Percentiles rank a stretch among this genome's conserved stretches.
phyloP scores from a whole-genome alignment of 768 basidiomycete species.

The Glaciozyma martinii region DNA sequence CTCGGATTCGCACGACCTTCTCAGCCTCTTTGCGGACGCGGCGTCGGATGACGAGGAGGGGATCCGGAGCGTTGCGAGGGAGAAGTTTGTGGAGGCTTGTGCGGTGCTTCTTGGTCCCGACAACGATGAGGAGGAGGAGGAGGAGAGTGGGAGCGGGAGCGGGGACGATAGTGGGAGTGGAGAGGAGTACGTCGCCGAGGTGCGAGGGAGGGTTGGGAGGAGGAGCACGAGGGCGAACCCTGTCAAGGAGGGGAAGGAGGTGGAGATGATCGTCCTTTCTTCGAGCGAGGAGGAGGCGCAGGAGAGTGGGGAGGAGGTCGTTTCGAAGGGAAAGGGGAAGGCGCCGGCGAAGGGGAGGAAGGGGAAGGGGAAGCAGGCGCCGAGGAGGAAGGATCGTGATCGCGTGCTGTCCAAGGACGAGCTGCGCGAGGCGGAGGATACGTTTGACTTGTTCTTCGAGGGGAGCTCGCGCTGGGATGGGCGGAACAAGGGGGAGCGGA shows the following conservation, averaged over 20 bases:
- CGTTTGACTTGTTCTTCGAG: slow-evolving; percentile 6
- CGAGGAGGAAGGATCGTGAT: neutral
- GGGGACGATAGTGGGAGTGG: neutral
- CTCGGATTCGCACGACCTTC: neutral
- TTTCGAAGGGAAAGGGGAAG: neutral
- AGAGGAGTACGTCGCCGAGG: neutral
- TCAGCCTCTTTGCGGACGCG: neutral
- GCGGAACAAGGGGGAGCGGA: neutral
- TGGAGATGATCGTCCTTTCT: neutral
- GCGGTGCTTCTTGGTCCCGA: neutral
- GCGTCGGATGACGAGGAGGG: neutral
- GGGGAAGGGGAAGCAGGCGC: neutral
- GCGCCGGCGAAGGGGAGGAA: neutral
- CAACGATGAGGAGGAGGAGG: neutral
- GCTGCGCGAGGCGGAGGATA: neutral
- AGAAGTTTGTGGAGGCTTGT: neutral
- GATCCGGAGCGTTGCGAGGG: neutral
- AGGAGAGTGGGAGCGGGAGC: neutral
- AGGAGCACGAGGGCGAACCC: slow-evolving; percentile 2
- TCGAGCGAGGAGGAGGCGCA: neutral
- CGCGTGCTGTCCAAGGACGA: neutral
- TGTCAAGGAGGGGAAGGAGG: neutral
- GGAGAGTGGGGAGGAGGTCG: neutral
- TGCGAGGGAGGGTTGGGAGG: neutral
- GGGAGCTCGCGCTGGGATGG: neutral